A percentile compares a stretch with the other conserved stretches of the same genome.
phyloP scores from a whole-genome alignment of 2,329 filamentous ascomycete species.

The Myriosclerotinia scirpicola region DNA sequence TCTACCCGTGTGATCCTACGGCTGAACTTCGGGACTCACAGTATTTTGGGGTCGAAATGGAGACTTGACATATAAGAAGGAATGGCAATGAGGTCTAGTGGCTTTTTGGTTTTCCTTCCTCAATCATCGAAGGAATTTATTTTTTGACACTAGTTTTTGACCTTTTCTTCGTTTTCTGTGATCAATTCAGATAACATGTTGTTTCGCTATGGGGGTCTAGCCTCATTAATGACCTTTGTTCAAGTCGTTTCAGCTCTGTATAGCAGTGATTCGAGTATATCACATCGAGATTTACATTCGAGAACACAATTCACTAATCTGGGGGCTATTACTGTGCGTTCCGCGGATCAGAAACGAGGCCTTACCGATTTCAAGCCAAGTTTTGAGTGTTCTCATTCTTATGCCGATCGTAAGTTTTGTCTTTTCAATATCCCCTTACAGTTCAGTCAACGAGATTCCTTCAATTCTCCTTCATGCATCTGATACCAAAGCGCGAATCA shows the following conservation, averaged over 20 bases:
- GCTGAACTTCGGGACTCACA: not conserved
- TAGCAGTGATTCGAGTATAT: not conserved
- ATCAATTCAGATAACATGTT: not conserved
- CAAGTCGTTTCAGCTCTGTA: not conserved
- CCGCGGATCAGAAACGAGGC: constrained; percentile 9
- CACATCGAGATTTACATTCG: not conserved
- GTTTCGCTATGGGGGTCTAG: not conserved
- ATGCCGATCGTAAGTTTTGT: constrained; percentile 27
- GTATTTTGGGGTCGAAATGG: not conserved
- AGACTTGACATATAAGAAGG: not conserved
- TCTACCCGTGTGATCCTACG: constrained; percentile 5
- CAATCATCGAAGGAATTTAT: not conserved
- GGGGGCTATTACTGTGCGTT: constrained; percentile 20
- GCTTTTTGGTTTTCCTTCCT: not conserved
- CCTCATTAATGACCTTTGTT: not conserved
- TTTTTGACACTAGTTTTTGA: not conserved
- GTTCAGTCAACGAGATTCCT: not conserved
- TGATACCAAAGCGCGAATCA: not conserved
- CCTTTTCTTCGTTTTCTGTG: not conserved
- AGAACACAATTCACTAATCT: constrained; percentile 1
- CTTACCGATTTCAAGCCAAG: constrained; percentile 22
- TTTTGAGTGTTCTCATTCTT: constrained; percentile 26
- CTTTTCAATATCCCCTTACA: not conserved
- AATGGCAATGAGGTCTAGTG: not conserved
- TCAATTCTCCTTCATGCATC: too few relatives aligned